These are phyloP conservation scores for Solidago caesia DNA, from an alignment of 129 eudicot genomes.

Conservation along the genomic window DNA sequence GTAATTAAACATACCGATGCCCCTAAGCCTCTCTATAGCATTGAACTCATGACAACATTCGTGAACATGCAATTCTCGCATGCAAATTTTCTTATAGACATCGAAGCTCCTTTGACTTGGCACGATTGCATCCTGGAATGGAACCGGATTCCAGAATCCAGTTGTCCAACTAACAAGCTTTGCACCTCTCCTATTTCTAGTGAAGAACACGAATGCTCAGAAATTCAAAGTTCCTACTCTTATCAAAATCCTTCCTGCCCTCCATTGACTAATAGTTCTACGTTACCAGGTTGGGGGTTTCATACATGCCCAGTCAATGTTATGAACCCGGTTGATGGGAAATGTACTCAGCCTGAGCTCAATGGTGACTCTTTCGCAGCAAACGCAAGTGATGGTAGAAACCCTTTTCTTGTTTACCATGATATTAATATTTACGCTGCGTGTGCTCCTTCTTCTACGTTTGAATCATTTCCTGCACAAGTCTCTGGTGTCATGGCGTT, in stretches of 20 bases:
- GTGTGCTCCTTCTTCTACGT: conserved; percentile 39
- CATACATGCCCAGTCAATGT: conserved; percentile 38
- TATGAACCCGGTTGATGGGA: conserved; percentile 33
- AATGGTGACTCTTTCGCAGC: conserved; percentile 15
- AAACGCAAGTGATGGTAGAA: conserved; percentile 27
- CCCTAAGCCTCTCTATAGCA: conserved; percentile 31
- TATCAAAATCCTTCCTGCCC: conserved; percentile 21
- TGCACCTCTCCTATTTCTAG: conserved; percentile 19
- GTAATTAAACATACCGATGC: conserved; percentile 29
- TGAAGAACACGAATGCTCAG: conserved; percentile 15
- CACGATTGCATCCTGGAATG: conserved; percentile 24
- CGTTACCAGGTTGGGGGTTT: conserved; percentile 16
- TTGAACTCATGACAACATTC: conserved; percentile 20
- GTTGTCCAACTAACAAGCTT: conserved; percentile 11
- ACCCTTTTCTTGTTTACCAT: conserved; percentile 14
- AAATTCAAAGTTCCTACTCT: conserved; percentile 16
- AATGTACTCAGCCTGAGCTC: conserved; percentile 28
- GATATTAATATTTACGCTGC: conserved; percentile 16
- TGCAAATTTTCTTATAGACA: conserved; percentile 38
- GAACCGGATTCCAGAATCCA: not conserved
- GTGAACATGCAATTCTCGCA: conserved; percentile 17
- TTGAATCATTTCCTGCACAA: conserved; percentile 28
- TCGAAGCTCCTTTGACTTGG: conserved; percentile 42
- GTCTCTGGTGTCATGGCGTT: conserved; percentile 41
- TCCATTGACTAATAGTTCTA: conserved; percentile 3